Evolutionary conservation across 2,329 filamentous ascomycete species (phyloP), one percentile per base, ranked within the genome.

Genomic region (Monilinia vaccinii-corymbosi): DNA sequence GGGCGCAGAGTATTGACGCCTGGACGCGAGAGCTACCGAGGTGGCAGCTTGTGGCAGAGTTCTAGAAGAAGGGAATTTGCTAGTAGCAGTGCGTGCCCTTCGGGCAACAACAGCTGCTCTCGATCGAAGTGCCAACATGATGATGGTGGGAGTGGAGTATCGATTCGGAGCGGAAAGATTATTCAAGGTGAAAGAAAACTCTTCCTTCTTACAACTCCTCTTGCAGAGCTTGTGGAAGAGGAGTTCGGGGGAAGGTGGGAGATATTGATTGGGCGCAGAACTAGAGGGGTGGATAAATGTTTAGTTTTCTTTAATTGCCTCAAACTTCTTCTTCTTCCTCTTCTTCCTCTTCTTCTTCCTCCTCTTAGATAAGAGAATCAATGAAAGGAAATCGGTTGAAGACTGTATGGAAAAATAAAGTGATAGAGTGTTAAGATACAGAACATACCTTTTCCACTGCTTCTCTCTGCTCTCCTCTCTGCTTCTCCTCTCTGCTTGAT

Each of bases 41-140:
- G 66, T 64, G 4, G 67, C 61, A 59, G 67, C 69, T 61, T 66
- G 69, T 47, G 70, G 70, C 16, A 70, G 42, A 53, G 65, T 66
- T 45, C 65, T 66, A 46, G 63, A 61, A 10, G 65, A 63, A 46
- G 69, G 65, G 47, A 71, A 61, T 53, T 66, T 67, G 49, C 34
- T 58, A 32, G 64, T 58, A 51, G 65, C 62, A 63, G 64, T 68
- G 51, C 63, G 66, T 61, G 69, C 66, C 60, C 69, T 65, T 58
- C 70, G 66, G 61, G 68, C 69, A 31, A 69, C 69, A 18, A 64
- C 63, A 51, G 67, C 63, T 42, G 68, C 68, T 32, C 68, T 64
- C 40, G 67, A 69, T 58, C 69, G 69, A 63, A 72, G 65, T 62
- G 69, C 69, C 61, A 72, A 62, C 71, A 73, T 73, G 44, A 60